These are phyloP conservation scores for Prunus yedoensis DNA, from an alignment of 331 rosid species.

Conservation along the genomic window DNA sequence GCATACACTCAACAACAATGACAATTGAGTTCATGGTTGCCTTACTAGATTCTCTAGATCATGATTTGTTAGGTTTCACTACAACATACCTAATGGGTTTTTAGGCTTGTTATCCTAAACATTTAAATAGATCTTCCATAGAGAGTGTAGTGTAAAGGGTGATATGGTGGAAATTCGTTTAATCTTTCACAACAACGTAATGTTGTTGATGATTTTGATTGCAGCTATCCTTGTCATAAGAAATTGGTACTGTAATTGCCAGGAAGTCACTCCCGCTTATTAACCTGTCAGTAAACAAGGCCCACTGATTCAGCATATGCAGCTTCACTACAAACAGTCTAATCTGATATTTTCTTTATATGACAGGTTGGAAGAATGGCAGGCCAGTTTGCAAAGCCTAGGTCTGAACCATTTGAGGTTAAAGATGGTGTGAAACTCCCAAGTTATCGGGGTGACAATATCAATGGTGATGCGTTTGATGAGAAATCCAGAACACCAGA, in stretches of 20 bases:
- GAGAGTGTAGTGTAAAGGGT: not conserved
- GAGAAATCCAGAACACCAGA: constrained; percentile 45
- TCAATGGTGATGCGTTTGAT: constrained; percentile 42
- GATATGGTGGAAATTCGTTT: not conserved
- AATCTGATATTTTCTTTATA: not conserved
- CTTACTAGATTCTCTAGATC: not conserved
- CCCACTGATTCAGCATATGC: too few relatives aligned
- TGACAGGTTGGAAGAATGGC: constrained; percentile 51
- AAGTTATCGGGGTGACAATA: constrained; percentile 42
- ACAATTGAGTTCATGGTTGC: not conserved
- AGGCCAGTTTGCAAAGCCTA: constrained; percentile 50
- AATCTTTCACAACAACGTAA: too few relatives aligned
- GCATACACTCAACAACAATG: not conserved
- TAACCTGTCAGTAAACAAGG: too few relatives aligned
- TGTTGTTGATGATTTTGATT: not conserved
- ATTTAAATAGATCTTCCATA: too few relatives aligned
- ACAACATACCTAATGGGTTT: too few relatives aligned
- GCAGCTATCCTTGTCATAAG: not conserved
- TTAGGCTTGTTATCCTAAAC: too few relatives aligned
- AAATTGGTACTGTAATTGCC: not conserved
- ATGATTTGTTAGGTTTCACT: too few relatives aligned
- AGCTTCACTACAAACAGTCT: too few relatives aligned
- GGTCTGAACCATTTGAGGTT: constrained; percentile 43
- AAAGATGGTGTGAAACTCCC: constrained; percentile 45
- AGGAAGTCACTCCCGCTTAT: not conserved